Base-by-base conservation (phyloP, 495 filamentous ascomycete genomes). In the Penicillium subrubescens region DNA sequence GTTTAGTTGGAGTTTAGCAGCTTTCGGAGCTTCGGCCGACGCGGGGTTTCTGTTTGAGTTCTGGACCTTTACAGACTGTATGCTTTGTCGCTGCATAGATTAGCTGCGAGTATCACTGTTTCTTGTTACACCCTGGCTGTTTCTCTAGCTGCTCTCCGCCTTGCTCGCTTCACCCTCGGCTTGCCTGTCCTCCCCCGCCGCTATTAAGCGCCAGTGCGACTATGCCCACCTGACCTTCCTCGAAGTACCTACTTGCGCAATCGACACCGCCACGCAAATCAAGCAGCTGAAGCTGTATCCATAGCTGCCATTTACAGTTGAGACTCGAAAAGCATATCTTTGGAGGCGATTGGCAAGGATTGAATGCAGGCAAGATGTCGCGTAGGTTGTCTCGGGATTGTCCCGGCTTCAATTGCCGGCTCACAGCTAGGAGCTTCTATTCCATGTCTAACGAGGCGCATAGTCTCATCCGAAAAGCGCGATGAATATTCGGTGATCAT, bases 401-500 rank as follows among this genome's bases (percentile, higher is more conserved):
- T 34, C 64, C 66, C 65, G 65, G 64, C 53, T 44, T 57, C 60
- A 66, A 67, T 43, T 69, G 43, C 61, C 71, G 62, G 55, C 35
- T 48, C 58, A 29, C 25, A 50, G 29, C 55, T n/a, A 57, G 35
- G 27, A 60, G 29, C 52, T 63, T 37, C 66, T 63, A 53, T 11
- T 27, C 37, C 17, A 44, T 59, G 5, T 61, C 62, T 64, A 62
- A 71, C 48, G 29, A 58, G 63, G 59, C 59, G 62, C 67, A 59
- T 74, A 94, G 91, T 94, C 64, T 84, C 88, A n/a, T 69, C 84
- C 55, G 89, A 90, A 61, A 81, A 86, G 67, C 82, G 84, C 76
- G 81, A 83, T 37, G 80, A 88, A 62, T 98, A 92, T 77, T 88
- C 86, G 53, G 85, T 85, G 67, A 90, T 97, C 78, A 97, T 99